Percentiles rank a stretch among this genome's conserved stretches.
Conservation (phyloP, 176 grass and related monocot genomes). For the Panicum miliaceum region DNA sequence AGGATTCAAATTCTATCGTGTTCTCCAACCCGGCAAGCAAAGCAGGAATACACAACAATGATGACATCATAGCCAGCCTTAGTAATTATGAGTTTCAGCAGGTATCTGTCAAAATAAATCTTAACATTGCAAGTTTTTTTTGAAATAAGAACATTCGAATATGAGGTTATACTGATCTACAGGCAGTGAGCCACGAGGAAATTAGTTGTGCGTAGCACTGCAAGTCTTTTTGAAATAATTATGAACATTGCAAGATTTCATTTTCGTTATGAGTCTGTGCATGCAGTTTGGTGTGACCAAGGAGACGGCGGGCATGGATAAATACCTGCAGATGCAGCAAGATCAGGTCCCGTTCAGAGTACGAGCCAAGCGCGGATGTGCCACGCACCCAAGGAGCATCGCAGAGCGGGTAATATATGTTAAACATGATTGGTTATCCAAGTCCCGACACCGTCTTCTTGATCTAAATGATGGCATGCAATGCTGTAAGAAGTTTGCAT, state of each 20-base stretch:
- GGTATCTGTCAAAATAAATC: background rate
- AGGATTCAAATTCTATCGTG: constrained; percentile 73
- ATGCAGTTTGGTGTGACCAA: constrained; percentile 56
- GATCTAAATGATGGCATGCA: background rate
- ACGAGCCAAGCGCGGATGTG: constrained; percentile 84
- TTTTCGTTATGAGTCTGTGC: background rate
- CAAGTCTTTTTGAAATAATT: no score
- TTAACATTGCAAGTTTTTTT: no score
- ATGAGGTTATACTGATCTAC: background rate
- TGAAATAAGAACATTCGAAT: no score
- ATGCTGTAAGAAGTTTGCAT: background rate
- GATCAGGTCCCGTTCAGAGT: constrained; percentile 71
- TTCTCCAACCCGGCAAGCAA: constrained; percentile 58
- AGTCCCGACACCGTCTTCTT: background rate
- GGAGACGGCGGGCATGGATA: constrained; percentile 51
- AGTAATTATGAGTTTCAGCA: constrained; percentile 72
- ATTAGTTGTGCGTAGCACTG: background rate
- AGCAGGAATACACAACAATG: constrained; percentile 50
- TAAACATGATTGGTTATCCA: background rate
- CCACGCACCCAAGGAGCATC: constrained; percentile 83
- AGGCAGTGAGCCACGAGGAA: background rate
- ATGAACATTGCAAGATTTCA: constrained; percentile 10
- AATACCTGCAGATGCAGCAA: constrained; percentile 60
- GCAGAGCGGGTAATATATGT: constrained; percentile 65
- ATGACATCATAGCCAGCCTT: constrained; percentile 49